These are phyloP conservation scores for Phalaenopsis aphrodite DNA, from an alignment of 106 monocot genomes.

Conservation along the genomic window DNA sequence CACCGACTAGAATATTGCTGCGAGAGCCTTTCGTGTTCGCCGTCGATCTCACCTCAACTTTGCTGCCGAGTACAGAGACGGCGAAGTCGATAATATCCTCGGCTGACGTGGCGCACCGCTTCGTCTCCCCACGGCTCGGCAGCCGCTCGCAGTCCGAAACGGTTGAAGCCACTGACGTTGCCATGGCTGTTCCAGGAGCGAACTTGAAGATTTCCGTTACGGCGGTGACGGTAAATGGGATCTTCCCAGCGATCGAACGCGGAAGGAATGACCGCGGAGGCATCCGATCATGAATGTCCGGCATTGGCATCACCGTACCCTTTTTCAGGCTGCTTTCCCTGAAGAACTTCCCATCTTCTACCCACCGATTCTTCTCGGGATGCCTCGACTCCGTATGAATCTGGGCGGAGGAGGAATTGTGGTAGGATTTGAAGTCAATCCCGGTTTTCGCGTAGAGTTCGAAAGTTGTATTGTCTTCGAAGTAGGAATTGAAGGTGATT, in stretches of 20 bases:
- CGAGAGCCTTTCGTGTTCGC: conserved; percentile 37
- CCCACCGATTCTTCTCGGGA: neutral
- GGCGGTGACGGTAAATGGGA: conserved; percentile 48
- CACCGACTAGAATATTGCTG: conserved; percentile 34
- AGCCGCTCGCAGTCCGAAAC: conserved; percentile 61
- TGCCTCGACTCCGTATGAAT: neutral
- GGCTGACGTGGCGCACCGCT: conserved; percentile 69
- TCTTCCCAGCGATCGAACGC: conserved; percentile 34
- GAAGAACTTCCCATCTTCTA: conserved; percentile 24
- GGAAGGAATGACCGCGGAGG: conserved; percentile 34
- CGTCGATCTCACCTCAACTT: conserved; percentile 56
- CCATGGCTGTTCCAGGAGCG: conserved; percentile 40
- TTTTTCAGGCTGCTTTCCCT: conserved; percentile 14
- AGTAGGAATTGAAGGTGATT: conserved; percentile 1
- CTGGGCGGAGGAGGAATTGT: conserved; percentile 16
- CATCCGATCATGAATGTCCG: conserved; percentile 11
- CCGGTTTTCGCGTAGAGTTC: conserved; percentile 44
- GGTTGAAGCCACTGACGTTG: conserved; percentile 49
- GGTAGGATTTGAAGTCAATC: conserved; percentile 36
- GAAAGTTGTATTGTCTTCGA: conserved; percentile 50
- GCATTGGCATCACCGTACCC: conserved; percentile 6
- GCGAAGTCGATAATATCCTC: conserved; percentile 93
- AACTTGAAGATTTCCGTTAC: conserved; percentile 32
- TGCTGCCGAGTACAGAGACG: conserved; percentile 39
- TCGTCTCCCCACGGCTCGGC: conserved; percentile 86